phyloP scores from a whole-genome alignment of 2,329 filamentous ascomycete species.

The Magnaporthiopsis incrustans region DNA sequence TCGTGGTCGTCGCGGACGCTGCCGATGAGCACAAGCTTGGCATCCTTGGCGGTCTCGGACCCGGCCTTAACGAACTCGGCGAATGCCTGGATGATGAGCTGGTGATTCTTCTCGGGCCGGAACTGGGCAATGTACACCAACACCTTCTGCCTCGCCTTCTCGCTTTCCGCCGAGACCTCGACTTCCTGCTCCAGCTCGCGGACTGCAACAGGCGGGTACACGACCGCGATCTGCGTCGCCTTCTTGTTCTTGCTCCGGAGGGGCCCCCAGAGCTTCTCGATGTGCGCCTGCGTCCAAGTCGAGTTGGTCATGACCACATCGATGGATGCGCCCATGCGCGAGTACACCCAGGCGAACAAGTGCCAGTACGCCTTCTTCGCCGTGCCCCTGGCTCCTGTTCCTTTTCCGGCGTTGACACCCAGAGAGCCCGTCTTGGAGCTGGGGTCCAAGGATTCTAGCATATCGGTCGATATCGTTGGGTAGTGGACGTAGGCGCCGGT shows the following conservation, averaged over 20 bases:
- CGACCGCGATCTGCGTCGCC: constrained; percentile 54
- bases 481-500: constrained; percentile 96
- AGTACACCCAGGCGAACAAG: constrained; percentile 75
- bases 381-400: constrained; percentile 60
- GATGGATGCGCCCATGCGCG: constrained; percentile 70
- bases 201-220: constrained; percentile 91
- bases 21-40: constrained; percentile 77
- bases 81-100: constrained; percentile 78
- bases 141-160: constrained; percentile 59
- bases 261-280: constrained; percentile 70
- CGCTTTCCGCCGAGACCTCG: constrained; percentile 60
- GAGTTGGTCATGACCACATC: constrained; percentile 98
- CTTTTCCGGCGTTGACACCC: constrained; percentile 78
- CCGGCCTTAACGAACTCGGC: constrained; percentile 59
- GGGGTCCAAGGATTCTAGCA: constrained; percentile 77
- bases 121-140: constrained; percentile 96
- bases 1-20: constrained; percentile 83
- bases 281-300: constrained; percentile 82
- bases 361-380: constrained; percentile 81
- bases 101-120: constrained; percentile 93
- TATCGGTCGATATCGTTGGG: constrained; percentile 95
- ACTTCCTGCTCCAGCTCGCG: constrained; percentile 71
- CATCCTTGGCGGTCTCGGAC: constrained; percentile 39
- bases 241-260: constrained; percentile 33
- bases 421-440: constrained; percentile 46